Conservation (phyloP, 2,329 filamentous ascomycete species). For the Ophiostoma novo-ulmi region DNA sequence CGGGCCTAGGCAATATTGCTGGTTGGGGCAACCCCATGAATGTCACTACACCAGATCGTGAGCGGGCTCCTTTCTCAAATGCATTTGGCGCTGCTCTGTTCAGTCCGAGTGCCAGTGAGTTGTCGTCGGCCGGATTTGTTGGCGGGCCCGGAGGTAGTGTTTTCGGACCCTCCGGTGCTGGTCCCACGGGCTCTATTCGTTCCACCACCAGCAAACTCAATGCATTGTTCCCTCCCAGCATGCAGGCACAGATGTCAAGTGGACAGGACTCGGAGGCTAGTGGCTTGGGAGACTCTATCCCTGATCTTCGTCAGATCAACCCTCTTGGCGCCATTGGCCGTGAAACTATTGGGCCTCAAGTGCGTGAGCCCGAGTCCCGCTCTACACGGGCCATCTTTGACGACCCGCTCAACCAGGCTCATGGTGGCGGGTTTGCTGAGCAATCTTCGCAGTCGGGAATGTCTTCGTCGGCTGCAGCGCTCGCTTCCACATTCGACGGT, state of each 20-base stretch:
- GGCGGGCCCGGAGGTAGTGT: slow-evolving; percentile 38
- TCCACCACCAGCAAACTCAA: slow-evolving; percentile 71
- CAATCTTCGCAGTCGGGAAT: slow-evolving; percentile 32
- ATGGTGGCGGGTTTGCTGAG: slow-evolving; percentile 10
- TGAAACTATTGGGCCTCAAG: slow-evolving; percentile 49
- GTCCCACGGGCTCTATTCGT: slow-evolving; percentile 61
- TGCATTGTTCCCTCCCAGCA: slow-evolving; percentile 78
- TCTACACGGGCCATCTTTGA: slow-evolving; percentile 34
- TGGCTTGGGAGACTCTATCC: slow-evolving; percentile 52
- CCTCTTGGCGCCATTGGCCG: slow-evolving; percentile 65
- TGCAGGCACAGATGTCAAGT: slow-evolving; percentile 54
- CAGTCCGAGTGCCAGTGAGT: slow-evolving; percentile 62
- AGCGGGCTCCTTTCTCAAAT: slow-evolving; percentile 50
- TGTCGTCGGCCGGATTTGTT: slow-evolving; percentile 68
- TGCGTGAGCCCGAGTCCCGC: slow-evolving; percentile 52
- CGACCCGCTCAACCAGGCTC: slow-evolving; percentile 24
- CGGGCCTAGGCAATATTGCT: slow-evolving; percentile 54
- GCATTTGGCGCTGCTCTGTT: slow-evolving; percentile 78
- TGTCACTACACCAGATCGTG: slow-evolving; percentile 62
- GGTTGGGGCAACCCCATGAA: slow-evolving; percentile 58
- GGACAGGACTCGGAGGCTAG: slow-evolving; percentile 58
- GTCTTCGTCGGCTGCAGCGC: slow-evolving; percentile 22
- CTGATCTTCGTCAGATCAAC: slow-evolving; percentile 56
- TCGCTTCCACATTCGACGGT: slow-evolving; percentile 34
- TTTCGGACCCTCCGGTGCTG: slow-evolving; percentile 36